Percentiles rank a stretch among this genome's conserved stretches.
Evolutionary conservation across 495 filamentous ascomycete species (phyloP).

Genomic region (Lasiosphaeria miniovina): DNA sequence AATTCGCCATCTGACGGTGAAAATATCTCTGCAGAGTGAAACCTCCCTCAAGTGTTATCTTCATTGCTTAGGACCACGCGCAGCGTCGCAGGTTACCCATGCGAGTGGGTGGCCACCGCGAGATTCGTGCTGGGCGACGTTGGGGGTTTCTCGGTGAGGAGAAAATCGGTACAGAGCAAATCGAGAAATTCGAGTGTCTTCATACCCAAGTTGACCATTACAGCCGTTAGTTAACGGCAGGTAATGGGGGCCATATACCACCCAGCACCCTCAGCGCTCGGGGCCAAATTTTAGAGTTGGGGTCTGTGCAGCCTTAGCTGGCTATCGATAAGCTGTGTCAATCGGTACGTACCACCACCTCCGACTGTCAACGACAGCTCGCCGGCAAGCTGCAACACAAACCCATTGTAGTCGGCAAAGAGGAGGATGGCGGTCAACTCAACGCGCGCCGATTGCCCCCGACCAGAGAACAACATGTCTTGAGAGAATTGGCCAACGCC

Average conservation of each 20-base stretch:
- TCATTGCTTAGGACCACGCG: conserved; percentile 47
- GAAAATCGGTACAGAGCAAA: conserved; percentile 41
- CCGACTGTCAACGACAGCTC: no score
- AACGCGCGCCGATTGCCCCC: no score
- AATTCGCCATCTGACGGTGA: conserved; percentile 52
- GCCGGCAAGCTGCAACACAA: no score
- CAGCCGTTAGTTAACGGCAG: conserved; percentile 34
- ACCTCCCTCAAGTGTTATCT: conserved; percentile 48
- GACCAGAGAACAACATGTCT: no score
- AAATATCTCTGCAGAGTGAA: conserved; percentile 53
- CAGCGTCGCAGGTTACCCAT: conserved; percentile 50
- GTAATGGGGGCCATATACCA: neutral
- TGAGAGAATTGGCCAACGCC: no score
- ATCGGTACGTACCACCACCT: no score
- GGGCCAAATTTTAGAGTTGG: no score
- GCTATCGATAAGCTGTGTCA: no score
- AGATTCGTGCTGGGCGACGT: conserved; percentile 52
- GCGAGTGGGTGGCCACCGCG: conserved; percentile 50
- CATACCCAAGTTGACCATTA: conserved; percentile 48
- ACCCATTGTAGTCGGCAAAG: no score
- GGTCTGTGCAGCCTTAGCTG: no score
- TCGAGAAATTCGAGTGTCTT: conserved; percentile 47
- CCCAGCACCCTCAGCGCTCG: no score
- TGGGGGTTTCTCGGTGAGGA: conserved; percentile 40
- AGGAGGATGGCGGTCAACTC: no score